phyloP scores from a whole-genome alignment of 2,329 filamentous ascomycete species.

The Pestalotiopsis sp. region DNA sequence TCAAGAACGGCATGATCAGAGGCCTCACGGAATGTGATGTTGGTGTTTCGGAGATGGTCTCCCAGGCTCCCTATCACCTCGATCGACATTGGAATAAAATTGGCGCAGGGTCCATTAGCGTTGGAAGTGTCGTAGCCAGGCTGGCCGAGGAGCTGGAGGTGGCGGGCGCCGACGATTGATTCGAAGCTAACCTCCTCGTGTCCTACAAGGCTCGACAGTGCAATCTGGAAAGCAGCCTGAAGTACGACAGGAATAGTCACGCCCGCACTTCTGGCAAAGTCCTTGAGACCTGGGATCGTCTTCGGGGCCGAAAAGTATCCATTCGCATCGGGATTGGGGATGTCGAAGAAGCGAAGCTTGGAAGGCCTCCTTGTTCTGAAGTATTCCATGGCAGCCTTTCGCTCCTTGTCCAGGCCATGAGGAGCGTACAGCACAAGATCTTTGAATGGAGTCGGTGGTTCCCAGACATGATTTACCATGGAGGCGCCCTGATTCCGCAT shows the following conservation, averaged over 20 bases:
- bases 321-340: not conserved
- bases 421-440: not conserved
- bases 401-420: not conserved
- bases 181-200: not conserved
- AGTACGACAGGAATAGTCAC: not conserved
- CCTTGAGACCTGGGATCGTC: not conserved
- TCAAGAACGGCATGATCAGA: not conserved
- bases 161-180: not conserved
- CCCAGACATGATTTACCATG: not conserved
- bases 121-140: not conserved
- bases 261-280: not conserved
- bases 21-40: not conserved
- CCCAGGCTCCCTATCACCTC: not conserved
- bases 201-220: not conserved
- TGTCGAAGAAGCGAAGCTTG: not conserved
- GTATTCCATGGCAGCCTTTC: not conserved
- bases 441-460: not conserved
- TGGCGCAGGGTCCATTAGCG: not conserved
- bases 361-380: not conserved
- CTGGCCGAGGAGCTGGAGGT: not conserved
- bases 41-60: not conserved
- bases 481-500: not conserved
- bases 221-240: not conserved
- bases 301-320: not conserved
- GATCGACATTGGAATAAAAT: not conserved